Base-by-base conservation (phyloP, 805 yeast species). In the Dipodascus albidus region DNA sequence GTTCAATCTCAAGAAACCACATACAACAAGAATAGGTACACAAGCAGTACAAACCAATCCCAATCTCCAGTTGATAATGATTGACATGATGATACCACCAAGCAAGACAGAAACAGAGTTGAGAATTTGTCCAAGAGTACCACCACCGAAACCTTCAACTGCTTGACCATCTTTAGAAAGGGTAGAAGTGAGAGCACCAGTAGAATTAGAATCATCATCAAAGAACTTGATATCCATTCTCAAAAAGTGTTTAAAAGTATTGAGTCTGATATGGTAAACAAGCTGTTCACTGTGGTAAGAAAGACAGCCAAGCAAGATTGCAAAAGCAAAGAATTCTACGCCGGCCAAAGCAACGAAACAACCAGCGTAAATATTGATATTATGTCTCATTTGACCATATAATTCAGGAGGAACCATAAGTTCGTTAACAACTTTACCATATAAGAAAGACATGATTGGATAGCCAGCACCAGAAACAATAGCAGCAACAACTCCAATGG, bases 141-240 rank as follows among this genome's bases (percentile, higher is more conserved):
- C 69, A 20, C 74, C 74, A 14, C 71, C 71, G 3, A 70, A 59
- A 24, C 73, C 73, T 48, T 70, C 68, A 14, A 69, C 67, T 20
- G 68, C 65, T 53, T 68, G 69, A 6, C 72, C 74, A 50, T 70
- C 74, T 51, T 67, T 70, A 49, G 73, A 70, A 15, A 70, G 58
- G 23, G 67, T 63, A 1, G 72, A 58, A 2, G 71, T 67, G 17
- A 70, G 60, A 1, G 72, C 58, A 47, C 74, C 74, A 8, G 73
- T 64, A 15, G 70, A 59, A 54, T 70, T 68, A 44, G 64, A 64
- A 19, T 64, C 67, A 49, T 59, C 58, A 51, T 70, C 74, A 52
- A 62, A 71, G 55, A 62, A 70, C 1, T 64, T 64, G 42, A 71
- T 59, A 51, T 71, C 74, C 62, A 68, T 65, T 33, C 71, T 61